A percentile compares a stretch with the other conserved stretches of the same genome.
phyloP scores from a whole-genome alignment of 2,329 filamentous ascomycete species.

The Orbilia quercus region DNA sequence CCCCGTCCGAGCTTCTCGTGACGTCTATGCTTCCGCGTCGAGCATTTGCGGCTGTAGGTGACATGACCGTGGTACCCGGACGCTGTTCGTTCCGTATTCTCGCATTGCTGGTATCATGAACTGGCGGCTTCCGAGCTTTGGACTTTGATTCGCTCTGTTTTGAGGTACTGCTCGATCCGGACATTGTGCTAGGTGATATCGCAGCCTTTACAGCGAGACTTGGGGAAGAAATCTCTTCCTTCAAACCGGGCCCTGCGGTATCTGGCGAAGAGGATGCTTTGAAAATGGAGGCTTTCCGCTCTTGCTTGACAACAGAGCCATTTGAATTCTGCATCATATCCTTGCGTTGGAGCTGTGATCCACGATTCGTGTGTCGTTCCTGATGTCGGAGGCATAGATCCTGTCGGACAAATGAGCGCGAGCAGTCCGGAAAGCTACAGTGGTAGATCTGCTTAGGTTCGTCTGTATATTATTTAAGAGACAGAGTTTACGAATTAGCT shows the following conservation, averaged over 20 bases:
- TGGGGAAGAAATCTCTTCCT: conserved; percentile 57
- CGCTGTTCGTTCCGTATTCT: conserved; percentile 54
- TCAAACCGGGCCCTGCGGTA: conserved; percentile 56
- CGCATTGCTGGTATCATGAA: conserved; percentile 41
- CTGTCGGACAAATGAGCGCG: conserved; percentile 88
- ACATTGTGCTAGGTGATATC: conserved; percentile 55
- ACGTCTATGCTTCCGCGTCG: conserved; percentile 46
- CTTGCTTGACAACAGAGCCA: conserved; percentile 56
- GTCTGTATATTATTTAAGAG: conserved; percentile 66
- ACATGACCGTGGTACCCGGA: conserved; percentile 39
- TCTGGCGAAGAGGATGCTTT: conserved; percentile 60
- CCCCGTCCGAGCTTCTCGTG: conserved; percentile 38
- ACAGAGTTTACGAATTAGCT: conserved; percentile 45
- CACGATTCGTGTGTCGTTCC: conserved; percentile 82
- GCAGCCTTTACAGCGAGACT: conserved; percentile 52
- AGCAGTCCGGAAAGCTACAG: conserved; percentile 91
- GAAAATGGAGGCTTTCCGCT: conserved; percentile 58
- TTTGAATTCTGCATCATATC: conserved; percentile 56
- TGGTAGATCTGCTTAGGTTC: conserved; percentile 93
- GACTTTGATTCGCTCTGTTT: conserved; percentile 45
- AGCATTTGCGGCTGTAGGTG: conserved; percentile 32
- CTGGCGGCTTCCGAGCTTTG: conserved; percentile 26
- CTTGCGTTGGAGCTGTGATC: conserved; percentile 69
- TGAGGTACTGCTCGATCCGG: conserved; percentile 43
- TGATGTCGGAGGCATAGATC: conserved; percentile 88